Evolutionary conservation across 1,139 yeast species (phyloP).

Genomic region (Scheffersomyces illinoinensis): DNA sequence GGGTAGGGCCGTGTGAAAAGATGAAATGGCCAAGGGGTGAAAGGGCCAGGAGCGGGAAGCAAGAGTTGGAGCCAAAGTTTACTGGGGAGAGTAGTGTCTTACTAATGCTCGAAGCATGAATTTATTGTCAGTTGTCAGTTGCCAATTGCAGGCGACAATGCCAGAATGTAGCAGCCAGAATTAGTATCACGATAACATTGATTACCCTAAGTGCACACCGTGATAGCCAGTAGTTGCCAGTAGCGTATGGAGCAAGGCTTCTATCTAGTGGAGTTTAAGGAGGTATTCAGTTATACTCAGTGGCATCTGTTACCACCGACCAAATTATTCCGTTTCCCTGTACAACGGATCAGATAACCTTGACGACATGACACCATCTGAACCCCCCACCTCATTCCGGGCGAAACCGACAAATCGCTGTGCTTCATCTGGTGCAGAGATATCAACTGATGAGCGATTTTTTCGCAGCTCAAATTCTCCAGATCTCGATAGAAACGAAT

Average conservation of each 20-base stretch:
- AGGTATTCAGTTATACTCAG: too few species aligned
- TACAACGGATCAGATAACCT: not conserved
- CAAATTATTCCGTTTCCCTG: not conserved
- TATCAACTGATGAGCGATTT: not conserved
- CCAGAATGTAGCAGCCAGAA: not conserved
- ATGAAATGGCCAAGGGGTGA: too few species aligned
- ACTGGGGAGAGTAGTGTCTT: not conserved
- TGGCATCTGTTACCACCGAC: not conserved
- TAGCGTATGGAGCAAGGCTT: not conserved
- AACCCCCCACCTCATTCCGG: not conserved
- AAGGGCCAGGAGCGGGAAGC: not conserved
- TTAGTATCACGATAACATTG: not conserved
- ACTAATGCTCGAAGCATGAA: not conserved
- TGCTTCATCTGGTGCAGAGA: not conserved
- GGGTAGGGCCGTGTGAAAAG: too few species aligned
- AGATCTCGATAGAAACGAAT: not conserved
- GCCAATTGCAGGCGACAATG: not conserved
- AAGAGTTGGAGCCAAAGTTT: not conserved
- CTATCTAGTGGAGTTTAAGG: too few species aligned
- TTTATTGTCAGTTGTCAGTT: not conserved
- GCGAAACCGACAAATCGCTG: not conserved
- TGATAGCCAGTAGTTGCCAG: not conserved
- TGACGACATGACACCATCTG: not conserved
- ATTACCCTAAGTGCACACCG: not conserved
- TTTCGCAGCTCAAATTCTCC: not conserved